Evolutionary conservation across 2,329 filamentous ascomycete genomes (phyloP), one percentile per base, ranked within the genome.

Genomic region (Tolypocladium cylindrosporum): DNA sequence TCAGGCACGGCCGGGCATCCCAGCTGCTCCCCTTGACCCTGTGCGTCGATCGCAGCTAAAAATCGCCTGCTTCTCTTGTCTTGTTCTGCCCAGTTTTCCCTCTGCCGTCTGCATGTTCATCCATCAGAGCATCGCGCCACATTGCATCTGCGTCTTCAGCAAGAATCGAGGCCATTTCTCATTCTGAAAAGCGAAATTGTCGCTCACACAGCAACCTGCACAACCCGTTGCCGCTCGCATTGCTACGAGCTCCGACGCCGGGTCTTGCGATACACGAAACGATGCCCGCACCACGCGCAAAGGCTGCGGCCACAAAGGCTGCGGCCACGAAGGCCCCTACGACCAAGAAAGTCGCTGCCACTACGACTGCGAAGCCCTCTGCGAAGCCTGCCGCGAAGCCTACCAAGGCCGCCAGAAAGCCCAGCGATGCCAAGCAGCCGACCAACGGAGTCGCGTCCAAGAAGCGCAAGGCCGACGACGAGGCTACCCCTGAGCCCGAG

Each of bases 371-470:
- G 51, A 64, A 64, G 37, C 37, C 55, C 1, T 51, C 65, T 52
- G 57, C 64, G 8, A 61, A 65, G 55, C 63, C 65, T 56, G 68
- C 70, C 14, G 61, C 76, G 43, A 66, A 74, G 56, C 80, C 81
- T 71, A 59, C 65, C 40, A 67, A 63, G 61, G 13, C 55, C 10
- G n/a, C 21, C 21, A 42, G 7, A 4, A 69, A 70, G 64, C 64
- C 67, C 65, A 66, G 62, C 59, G 40, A 59, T 42, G 53, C 60
- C 2, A 61, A 62, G 52, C 21, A 50, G n/a, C 65, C 64, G 59
- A 58, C 64, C 14, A 63, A 64, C 41, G 62, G 63, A 42, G 58
- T 63, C 24, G 64, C 64, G 57, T 60, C 64, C 36, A 65, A 62
- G 52, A 69, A 70, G 61, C 61, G 62, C 27, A 65, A 68, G 56